Evolutionary conservation across 2,329 filamentous ascomycete genomes (phyloP), one percentile per base, ranked within the genome.

Genomic region (Ascochyta clinopodiicola): DNA sequence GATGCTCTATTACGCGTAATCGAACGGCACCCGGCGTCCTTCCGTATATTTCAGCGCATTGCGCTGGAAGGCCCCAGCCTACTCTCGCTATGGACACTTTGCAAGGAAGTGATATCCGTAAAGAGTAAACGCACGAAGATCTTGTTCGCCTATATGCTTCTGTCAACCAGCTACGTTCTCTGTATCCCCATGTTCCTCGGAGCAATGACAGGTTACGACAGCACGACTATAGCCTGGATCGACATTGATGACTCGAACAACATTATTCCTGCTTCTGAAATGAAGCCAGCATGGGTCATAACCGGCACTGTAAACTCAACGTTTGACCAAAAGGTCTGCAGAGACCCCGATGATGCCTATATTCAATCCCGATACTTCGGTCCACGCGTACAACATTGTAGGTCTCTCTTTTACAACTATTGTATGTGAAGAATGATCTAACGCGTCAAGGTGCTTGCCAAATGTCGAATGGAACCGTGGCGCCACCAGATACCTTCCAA

Each of bases 121-220:
- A 60, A 56, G 5, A 68, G 66, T 24, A 66, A 57, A 38, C 53
- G 66, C 22, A 68, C 67, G 0, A 63, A 61, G 44, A 45, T 49
- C 15, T 39, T 69, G 4, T 71, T 75, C 48, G 48, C 64, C 3
- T 76, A 71, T 62, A 66, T 74, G 24, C 59, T 74, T 1, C 19
- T 75, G 15, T 64, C 71, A 3, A 69, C 60, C 1, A 35, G 59
- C 3, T 76, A 72, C 34, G 64, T 75, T 13, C 45, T 76, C 1
- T 54, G 52, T 13, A 64, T 76, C 19, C 74, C 72, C 1, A 70
- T 72, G 19, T 60, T 73, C 4, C 43, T 75, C 1, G 52, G 55
- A 15, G 50, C 50, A 13, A 31, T 77, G 70, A 74, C 71, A 0
- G 75, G 75, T 9, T 77, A 76, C 46, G 68, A 73, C n/a, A 66